These are phyloP conservation scores for Nigrograna mackinnonii DNA, from an alignment of 2,329 filamentous ascomycete genomes.

Conservation along the genomic window DNA sequence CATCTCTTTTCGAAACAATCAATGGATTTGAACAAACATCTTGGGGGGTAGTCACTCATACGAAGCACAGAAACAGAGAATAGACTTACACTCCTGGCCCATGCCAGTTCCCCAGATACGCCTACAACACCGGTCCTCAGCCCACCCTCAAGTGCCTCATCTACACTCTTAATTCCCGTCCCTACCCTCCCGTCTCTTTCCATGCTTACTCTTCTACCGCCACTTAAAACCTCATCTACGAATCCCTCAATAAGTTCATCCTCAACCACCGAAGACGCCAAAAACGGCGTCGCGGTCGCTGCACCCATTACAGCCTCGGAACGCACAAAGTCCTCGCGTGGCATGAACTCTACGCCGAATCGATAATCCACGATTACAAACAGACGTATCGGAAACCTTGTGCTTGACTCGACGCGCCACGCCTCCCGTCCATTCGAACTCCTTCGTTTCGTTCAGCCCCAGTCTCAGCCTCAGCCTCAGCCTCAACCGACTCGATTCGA, in stretches of 20 bases:
- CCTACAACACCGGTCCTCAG: constrained; percentile 39
- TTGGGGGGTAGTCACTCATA: too few relatives aligned
- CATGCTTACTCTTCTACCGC: constrained; percentile 2
- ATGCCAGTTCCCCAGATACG: constrained; percentile 36
- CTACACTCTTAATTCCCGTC: constrained; percentile 22
- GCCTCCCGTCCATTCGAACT: too few relatives aligned
- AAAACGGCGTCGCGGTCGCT: constrained; percentile 16
- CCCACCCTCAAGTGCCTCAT: constrained; percentile 42
- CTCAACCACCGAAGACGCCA: constrained; percentile 17
- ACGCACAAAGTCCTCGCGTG: too few relatives aligned
- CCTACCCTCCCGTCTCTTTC: neutral
- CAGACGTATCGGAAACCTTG: too few relatives aligned
- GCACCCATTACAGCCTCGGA: too few relatives aligned
- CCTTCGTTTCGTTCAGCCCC: too few relatives aligned
- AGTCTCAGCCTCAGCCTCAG: too few relatives aligned
- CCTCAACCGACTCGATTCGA: too few relatives aligned
- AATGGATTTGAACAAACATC: neutral
- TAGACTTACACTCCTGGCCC: constrained; percentile 24
- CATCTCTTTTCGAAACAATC: neutral
- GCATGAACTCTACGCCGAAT: too few relatives aligned
- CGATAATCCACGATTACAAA: too few relatives aligned
- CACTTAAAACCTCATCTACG: constrained; percentile 8
- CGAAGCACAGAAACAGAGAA: neutral
- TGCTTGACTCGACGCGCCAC: too few relatives aligned
- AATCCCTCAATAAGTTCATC: constrained; percentile 20